Evolutionary conservation across 2,329 filamentous ascomycete genomes (phyloP), one percentile per base, ranked within the genome.

Genomic region (Arachnopeziza araneosa): DNA sequence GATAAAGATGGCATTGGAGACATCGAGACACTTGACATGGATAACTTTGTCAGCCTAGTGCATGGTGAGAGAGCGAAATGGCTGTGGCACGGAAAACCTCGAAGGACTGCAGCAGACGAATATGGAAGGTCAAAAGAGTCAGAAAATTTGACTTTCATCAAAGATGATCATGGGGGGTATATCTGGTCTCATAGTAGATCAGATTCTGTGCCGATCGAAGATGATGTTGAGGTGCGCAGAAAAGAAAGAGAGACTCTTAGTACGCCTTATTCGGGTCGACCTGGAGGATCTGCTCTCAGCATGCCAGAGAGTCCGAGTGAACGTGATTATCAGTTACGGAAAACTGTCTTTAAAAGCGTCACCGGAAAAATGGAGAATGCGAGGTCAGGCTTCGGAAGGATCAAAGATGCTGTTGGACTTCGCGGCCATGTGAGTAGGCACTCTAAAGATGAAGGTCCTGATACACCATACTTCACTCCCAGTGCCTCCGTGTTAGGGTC

Each of bases 1-100:
- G 92, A 96, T 67, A 96, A 96, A 74, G 91, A 87, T 59, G 91
- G 91, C 2, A 93, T 98, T 65, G 89, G 90, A 3, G 93, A 97
- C 68, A 87, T 97, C 44, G 95, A 99, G 75, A 98, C 93, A 0
- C 80, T 91, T 10, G 92, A 98, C 69, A 85, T 97, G 57, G 92
- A 96, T 67, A 86, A 81, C 52, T 96, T 98, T 66, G 82, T 91
- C 54, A 85, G 85, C 61, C 79, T 96, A 24, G 84, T 89, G 0
- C 88, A 87, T 63, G 93, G 95, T 36, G 90, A 95, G 71, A 84
- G 90, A 59, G 82, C 90, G 19, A 96, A 96, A 73, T 98, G 93
- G 91, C 80, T 99, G 1, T 99, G 95, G 95, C 83, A 90, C 63
- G 95, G 93, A 19, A 98, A 96, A 73, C 83, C 90, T 48, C 85